Evolutionary conservation across 2,329 filamentous ascomycete genomes (phyloP).

Genomic region (Aspergillus texensis): DNA sequence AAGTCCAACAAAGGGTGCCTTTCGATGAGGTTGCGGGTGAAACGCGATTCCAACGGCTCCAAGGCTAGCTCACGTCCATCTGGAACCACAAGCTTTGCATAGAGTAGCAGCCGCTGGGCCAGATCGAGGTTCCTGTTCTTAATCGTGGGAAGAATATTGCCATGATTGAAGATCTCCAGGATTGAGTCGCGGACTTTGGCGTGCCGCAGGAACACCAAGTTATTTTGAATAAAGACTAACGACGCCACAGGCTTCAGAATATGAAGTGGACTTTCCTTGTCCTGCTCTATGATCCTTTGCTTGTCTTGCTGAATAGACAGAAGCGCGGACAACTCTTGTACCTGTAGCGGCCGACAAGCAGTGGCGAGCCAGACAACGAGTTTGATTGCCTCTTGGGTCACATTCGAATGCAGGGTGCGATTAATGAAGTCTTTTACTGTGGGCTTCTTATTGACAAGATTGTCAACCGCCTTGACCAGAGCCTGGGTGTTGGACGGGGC

Average conservation of each 20-base stretch:
- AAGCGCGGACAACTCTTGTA: constrained; percentile 36
- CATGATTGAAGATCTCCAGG: constrained; percentile 34
- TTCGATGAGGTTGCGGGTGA: constrained; percentile 30
- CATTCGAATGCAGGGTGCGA: constrained; percentile 26
- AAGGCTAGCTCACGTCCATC: constrained; percentile 37
- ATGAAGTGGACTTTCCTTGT: constrained; percentile 26
- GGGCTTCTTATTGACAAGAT: constrained; percentile 26
- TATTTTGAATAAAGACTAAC: constrained; percentile 39
- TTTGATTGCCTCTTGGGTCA: constrained; percentile 34
- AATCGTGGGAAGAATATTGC: constrained; percentile 32
- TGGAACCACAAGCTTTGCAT: constrained; percentile 33
- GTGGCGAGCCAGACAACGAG: constrained; percentile 44
- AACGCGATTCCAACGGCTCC: constrained; percentile 28
- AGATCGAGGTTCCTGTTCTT: constrained; percentile 41
- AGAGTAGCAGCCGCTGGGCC: constrained; percentile 35
- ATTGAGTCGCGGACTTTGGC: constrained; percentile 35
- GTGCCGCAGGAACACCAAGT: constrained; percentile 40
- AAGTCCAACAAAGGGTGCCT: constrained; percentile 51
- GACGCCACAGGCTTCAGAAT: constrained; percentile 34
- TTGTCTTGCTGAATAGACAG: constrained; percentile 35
- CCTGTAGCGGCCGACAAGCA: constrained; percentile 37
- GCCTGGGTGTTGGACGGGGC: constrained; percentile 21
- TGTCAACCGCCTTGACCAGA: constrained; percentile 33
- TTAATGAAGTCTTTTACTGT: constrained; percentile 37
- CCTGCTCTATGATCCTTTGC: constrained; percentile 27